Conservation (phyloP, 352 stramenopile species). For the Pythium rishiriense region DNA sequence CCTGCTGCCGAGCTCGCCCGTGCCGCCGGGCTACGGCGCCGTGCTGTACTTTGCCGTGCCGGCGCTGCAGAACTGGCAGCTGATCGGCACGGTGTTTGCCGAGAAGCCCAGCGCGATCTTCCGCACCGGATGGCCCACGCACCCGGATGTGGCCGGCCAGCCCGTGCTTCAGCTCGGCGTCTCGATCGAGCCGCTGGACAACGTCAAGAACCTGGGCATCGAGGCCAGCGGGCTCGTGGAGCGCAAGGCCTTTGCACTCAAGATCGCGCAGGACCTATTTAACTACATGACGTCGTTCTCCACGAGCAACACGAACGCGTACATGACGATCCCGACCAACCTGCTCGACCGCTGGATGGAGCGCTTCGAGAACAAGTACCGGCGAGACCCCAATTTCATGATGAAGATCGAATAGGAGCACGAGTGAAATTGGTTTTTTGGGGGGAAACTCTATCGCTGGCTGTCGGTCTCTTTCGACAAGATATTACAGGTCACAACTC, state of each 20-base stretch:
- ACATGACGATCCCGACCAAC: conserved; percentile 81
- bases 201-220: conserved; percentile 47
- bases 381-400: conserved; percentile 85
- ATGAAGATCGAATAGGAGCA: conserved; percentile 46
- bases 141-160: conserved; percentile 40
- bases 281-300: conserved; percentile 84
- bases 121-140: conserved; percentile 42
- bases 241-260: conserved; percentile 70
- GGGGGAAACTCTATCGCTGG: background rate
- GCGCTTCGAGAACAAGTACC: conserved; percentile 79
- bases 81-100: conserved; percentile 41
- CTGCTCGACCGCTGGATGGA: conserved; percentile 84
- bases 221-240: conserved; percentile 37
- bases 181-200: conserved; percentile 45
- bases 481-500: background rate
- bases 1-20: conserved; percentile 40
- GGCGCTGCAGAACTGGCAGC: conserved; percentile 43
- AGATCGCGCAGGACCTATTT: conserved; percentile 86
- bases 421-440: background rate
- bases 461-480: background rate
- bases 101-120: conserved; percentile 49
- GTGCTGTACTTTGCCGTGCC: conserved; percentile 49
- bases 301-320: conserved; percentile 42
- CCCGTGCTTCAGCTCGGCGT: conserved; percentile 43
- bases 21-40: conserved; percentile 36